Percentiles rank a stretch among this genome's conserved stretches.
Evolutionary conservation across 148 eudicot genomes (phyloP).

Genomic region (Amaranthus palmeri): DNA sequence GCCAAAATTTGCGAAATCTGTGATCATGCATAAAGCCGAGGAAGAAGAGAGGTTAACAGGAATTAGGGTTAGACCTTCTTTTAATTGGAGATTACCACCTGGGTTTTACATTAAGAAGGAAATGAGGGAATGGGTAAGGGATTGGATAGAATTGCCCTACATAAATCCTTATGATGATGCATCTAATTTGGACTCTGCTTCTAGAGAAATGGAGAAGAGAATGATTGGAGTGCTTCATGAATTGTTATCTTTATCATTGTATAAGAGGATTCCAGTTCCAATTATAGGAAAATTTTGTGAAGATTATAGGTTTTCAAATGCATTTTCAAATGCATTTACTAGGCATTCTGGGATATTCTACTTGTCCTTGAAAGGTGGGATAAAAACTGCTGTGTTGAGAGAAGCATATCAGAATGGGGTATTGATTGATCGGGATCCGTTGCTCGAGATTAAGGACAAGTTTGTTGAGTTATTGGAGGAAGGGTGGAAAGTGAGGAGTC

Average conservation of each 20-base stretch:
- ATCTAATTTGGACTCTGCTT: slow-evolving; percentile 44
- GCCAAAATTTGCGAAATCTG: slow-evolving; percentile 47
- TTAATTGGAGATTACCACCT: slow-evolving; percentile 57
- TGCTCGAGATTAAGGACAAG: slow-evolving; percentile 62
- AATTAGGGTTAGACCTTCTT: slow-evolving; percentile 60
- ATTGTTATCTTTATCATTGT: slow-evolving; percentile 64
- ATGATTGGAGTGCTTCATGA: slow-evolving; percentile 88
- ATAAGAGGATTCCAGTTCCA: slow-evolving; percentile 64
- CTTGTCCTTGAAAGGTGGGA: slow-evolving; percentile 81
- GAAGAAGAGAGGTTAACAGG: slow-evolving; percentile 60
- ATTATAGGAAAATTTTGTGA: slow-evolving; percentile 76
- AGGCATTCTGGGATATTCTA: slow-evolving; percentile 90
- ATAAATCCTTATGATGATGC: slow-evolving; percentile 78
- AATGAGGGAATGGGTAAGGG: slow-evolving; percentile 93
- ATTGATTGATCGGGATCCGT: slow-evolving; percentile 72
- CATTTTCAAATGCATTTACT: slow-evolving; percentile 64
- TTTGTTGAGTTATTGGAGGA: slow-evolving; percentile 75
- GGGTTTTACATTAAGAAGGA: slow-evolving; percentile 75
- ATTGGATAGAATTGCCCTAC: slow-evolving; percentile 92
- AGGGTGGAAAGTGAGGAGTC: slow-evolving; percentile 56
- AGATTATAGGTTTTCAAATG: slow-evolving; percentile 80
- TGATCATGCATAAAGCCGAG: slow-evolving; percentile 57
- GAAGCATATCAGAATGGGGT: slow-evolving; percentile 71
- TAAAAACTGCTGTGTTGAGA: slow-evolving; percentile 79
- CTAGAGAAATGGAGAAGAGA: slow-evolving; percentile 86